Conservation (phyloP, 306 rosid species). For the Prunus padus region DNA sequence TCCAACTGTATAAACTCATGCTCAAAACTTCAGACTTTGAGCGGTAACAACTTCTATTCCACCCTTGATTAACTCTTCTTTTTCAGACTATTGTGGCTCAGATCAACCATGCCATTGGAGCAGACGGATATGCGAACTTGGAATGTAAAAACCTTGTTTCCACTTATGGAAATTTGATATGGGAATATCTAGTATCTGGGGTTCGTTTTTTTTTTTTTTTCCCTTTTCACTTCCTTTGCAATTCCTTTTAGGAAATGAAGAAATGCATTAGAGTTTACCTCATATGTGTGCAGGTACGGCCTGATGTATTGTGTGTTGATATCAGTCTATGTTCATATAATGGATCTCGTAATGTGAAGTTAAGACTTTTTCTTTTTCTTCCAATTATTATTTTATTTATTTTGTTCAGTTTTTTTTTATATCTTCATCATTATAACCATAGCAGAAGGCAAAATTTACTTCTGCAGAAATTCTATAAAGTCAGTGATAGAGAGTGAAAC, state of each 20-base stretch:
- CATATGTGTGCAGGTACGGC: slow-evolving; percentile 45
- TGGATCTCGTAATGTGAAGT: slow-evolving; percentile 36
- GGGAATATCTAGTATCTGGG: slow-evolving; percentile 61
- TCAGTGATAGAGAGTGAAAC: slow-evolving; percentile 47
- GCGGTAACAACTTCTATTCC: not conserved
- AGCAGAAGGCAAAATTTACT: slow-evolving; percentile 18
- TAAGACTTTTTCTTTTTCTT: slow-evolving; percentile 18
- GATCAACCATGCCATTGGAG: slow-evolving; percentile 76
- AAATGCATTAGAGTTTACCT: slow-evolving; percentile 1
- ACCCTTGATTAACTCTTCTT: slow-evolving; percentile 27
- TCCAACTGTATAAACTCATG: slow-evolving; percentile 54
- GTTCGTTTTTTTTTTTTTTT: slow-evolving; percentile 43
- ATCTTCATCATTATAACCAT: slow-evolving; percentile 8
- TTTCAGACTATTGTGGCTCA: slow-evolving; percentile 64
- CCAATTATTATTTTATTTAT: not conserved
- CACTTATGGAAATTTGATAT: slow-evolving; percentile 55
- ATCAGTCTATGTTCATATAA: slow-evolving; percentile 50
- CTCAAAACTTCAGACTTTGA: slow-evolving; percentile 21
- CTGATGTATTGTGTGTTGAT: slow-evolving; percentile 55
- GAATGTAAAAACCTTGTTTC: slow-evolving; percentile 60
- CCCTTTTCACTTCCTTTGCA: not conserved
- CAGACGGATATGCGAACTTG: slow-evolving; percentile 57
- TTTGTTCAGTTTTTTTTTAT: not conserved
- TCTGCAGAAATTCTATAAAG: slow-evolving; percentile 56
- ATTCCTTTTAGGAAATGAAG: slow-evolving; percentile 7